Conservation (phyloP, 768 basidiomycete genomes). For the Tricholoma bakamatsutake region DNA sequence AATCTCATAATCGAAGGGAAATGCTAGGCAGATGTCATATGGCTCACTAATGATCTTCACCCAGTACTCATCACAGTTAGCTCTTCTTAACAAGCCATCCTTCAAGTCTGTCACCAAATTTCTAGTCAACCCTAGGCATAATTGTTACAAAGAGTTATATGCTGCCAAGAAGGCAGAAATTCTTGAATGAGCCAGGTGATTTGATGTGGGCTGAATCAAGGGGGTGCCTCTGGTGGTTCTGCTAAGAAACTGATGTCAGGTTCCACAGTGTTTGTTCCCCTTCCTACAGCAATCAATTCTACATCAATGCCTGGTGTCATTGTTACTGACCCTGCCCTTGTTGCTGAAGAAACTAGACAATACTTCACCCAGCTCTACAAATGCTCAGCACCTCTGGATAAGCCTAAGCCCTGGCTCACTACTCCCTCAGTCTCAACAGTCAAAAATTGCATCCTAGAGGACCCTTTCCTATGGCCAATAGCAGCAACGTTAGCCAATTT, state of each 20-base stretch:
- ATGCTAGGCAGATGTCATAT: neutral
- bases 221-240: neutral
- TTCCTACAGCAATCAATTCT: conserved; percentile 6
- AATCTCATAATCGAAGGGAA: neutral
- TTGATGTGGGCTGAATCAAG: neutral
- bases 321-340: no score
- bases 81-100: neutral
- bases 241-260: neutral
- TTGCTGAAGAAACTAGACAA: no score
- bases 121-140: neutral
- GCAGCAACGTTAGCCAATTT: no score
- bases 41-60: neutral
- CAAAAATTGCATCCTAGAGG: no score
- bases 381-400: neutral
- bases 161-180: conserved; percentile 3
- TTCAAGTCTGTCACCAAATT: neutral
- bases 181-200: neutral
- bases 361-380: conserved; percentile 8
- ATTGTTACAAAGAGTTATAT: neutral
- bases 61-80: neutral
- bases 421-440: conserved; percentile 6
- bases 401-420: conserved; percentile 20
- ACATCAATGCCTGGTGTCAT: conserved; percentile 1
- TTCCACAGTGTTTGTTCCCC: neutral
- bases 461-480: no score